Base-by-base conservation (phyloP, 2,329 filamentous ascomycete genomes). In the Westerdykella sp. region DNA sequence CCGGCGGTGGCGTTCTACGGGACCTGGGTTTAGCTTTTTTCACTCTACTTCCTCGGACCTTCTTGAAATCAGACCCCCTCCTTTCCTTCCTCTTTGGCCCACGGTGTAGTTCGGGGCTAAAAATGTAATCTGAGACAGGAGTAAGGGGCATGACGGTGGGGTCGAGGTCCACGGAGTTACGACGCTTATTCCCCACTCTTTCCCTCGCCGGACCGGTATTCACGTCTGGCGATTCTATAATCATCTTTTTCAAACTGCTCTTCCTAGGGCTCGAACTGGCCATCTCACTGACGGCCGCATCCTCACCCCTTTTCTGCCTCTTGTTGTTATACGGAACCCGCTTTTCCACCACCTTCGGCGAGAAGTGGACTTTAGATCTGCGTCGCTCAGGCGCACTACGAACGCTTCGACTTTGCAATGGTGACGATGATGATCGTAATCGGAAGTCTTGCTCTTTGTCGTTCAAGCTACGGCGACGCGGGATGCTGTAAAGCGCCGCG, bases 321-420 rank as follows among this genome's bases (percentile, higher is more conserved):
- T 39, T 18, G 14, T 40, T 21, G 34, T 45, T 45, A 28, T 51
- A 51, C 7, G 39, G 36, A 31, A 49, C 36, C 4, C 43, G 35
- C 18, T 35, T 39, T 28, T 49, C 49, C 2, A 51, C 46, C 2
- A 39, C 47, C 13, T 38, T 39, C 2, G 45, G 48, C 18, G 49
- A 43, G 32, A 56, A 56, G 11, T 25, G 41, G 11, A 53, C 53
- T 35, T 53, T 54, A 3, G 46, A 46, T 2, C 25, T 23, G n/a
- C 40, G 43, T 32, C 21, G 31, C 13, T 30, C 25, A 7, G 34
- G 14, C 7, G 32, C 11, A 37, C 15, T 15, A 2, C 25, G 3
- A 2, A 10, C 25, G 11, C 9, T 28, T 37, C 22, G 40, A 37
- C 14, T 35, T 46, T n/a, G 25, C 2, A 3, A 2, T 28, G 25